A percentile compares a stretch with the other conserved stretches of the same genome.
Conservation (phyloP, 345 rosid genomes). For the Noccaea bulbosa region DNA sequence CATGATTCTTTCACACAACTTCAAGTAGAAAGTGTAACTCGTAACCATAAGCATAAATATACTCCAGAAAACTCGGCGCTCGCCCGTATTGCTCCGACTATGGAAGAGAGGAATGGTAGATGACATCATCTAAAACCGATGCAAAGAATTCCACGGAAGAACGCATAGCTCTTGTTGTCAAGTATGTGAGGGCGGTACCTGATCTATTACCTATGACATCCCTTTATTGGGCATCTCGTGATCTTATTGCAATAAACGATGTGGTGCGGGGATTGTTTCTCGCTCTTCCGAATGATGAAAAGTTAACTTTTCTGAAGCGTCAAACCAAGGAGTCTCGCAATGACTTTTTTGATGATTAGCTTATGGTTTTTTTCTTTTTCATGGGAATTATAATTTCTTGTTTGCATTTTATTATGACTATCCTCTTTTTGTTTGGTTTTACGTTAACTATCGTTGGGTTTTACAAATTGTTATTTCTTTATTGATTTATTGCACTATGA, state of each 20-base stretch:
- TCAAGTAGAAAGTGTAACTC: too few relatives aligned
- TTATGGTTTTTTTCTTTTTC: not conserved
- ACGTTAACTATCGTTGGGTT: too few relatives aligned
- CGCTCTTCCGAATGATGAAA: not conserved
- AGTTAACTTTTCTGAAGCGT: not conserved
- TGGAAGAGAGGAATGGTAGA: too few relatives aligned
- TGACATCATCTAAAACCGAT: not conserved
- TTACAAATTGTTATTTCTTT: too few relatives aligned
- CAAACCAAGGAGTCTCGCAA: slow-evolving; percentile 11
- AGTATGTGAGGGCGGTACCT: not conserved
- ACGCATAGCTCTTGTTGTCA: slow-evolving; percentile 20
- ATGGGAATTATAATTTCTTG: not conserved
- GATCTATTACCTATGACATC: slow-evolving; percentile 12
- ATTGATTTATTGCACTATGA: not conserved
- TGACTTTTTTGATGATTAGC: not conserved
- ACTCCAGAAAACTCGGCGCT: too few relatives aligned
- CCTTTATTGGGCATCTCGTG: slow-evolving; percentile 10
- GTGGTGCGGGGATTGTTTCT: not conserved
- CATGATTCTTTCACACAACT: too few relatives aligned
- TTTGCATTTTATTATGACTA: not conserved
- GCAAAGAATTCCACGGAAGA: slow-evolving; percentile 2
- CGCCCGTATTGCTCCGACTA: too few relatives aligned
- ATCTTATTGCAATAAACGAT: slow-evolving; percentile 3
- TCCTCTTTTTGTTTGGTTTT: too few relatives aligned
- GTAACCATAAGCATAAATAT: too few relatives aligned